phyloP scores from a whole-genome alignment of 805 yeast genomes.

The Candida tammaniensis region DNA sequence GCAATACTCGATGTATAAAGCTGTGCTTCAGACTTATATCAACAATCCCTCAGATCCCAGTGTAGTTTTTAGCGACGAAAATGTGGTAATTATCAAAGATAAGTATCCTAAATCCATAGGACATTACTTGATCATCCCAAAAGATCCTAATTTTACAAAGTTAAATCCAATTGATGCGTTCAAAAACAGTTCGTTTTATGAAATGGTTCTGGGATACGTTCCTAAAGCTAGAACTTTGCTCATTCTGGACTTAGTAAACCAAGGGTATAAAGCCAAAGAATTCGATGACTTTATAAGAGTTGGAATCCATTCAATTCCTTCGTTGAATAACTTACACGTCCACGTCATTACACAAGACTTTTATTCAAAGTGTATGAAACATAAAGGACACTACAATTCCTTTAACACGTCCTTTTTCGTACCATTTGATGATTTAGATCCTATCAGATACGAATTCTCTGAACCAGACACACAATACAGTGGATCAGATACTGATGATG shows the following conservation, averaged over 20 bases:
- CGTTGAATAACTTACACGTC: slow-evolving; percentile 65
- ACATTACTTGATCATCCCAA: slow-evolving; percentile 64
- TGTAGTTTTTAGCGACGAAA: slow-evolving; percentile 48
- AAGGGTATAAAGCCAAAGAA: slow-evolving; percentile 4
- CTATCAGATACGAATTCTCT: too few relatives aligned
- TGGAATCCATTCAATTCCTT: slow-evolving; percentile 73
- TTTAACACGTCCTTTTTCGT: slow-evolving; percentile 68
- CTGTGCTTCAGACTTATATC: slow-evolving; percentile 49
- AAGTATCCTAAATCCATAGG: slow-evolving; percentile 58
- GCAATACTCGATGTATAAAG: slow-evolving; percentile 37
- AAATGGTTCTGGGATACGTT: slow-evolving; percentile 27
- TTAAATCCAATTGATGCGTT: slow-evolving; percentile 55
- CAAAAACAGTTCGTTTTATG: slow-evolving; percentile 26
- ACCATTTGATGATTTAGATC: slow-evolving; percentile 42
- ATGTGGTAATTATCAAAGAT: slow-evolving; percentile 58
- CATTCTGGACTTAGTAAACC: slow-evolving; percentile 22
- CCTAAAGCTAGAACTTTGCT: slow-evolving; percentile 33
- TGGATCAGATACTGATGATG: neutral
- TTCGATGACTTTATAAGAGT: slow-evolving; percentile 35
- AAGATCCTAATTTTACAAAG: slow-evolving; percentile 37
- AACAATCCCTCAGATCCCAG: slow-evolving; percentile 40
- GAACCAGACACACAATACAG: neutral
- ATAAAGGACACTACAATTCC: slow-evolving; percentile 66
- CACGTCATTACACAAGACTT: slow-evolving; percentile 72
- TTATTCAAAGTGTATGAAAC: slow-evolving; percentile 51